Conservation (phyloP, 108 stramenopile species). For the Discostella stelligeroides region DNA sequence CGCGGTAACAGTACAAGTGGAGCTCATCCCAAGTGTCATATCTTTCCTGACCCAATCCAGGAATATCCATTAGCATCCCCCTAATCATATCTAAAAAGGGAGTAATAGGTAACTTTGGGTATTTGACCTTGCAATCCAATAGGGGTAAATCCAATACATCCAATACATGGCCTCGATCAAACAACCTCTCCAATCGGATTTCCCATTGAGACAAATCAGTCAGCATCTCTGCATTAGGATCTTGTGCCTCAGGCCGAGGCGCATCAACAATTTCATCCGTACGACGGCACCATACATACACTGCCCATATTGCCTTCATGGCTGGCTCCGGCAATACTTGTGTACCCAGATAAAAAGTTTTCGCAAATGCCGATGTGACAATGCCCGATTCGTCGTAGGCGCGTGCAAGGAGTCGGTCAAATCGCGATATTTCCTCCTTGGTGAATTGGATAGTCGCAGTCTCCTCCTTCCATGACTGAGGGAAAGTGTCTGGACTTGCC, state of each 20-base stretch:
- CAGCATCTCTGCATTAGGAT: constrained; percentile 77
- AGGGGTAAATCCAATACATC: constrained; percentile 94
- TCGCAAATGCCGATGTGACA: constrained; percentile 93
- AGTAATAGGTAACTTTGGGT: constrained; percentile 84
- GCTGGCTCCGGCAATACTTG: constrained; percentile 73
- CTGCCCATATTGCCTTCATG: constrained; percentile 90
- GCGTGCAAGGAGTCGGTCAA: constrained; percentile 57
- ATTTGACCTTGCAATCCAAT: constrained; percentile 84
- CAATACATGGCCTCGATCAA: constrained; percentile 78
- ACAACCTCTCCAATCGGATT: constrained; percentile 81
- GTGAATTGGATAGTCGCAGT: constrained; percentile 29
- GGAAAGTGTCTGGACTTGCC: constrained; percentile 59
- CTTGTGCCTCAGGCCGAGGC: constrained; percentile 65
- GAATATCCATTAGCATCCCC: constrained; percentile 98
- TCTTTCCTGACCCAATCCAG: constrained; percentile 88
- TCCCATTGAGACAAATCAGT: constrained; percentile 86
- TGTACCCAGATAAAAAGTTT: constrained; percentile 96
- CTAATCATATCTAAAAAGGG: constrained; percentile 96
- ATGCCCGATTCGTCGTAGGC: constrained; percentile 95
- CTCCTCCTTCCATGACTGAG: constrained; percentile 22
- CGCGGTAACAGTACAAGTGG: constrained; percentile 96
- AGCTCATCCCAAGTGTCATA: constrained; percentile 94
- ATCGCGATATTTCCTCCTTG: constrained; percentile 40
- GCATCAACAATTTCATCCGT: constrained; percentile 98
- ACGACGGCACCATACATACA: constrained; percentile 97